Conservation (phyloP, 441 rosid species). For the Bruguiera hainesii region DNA sequence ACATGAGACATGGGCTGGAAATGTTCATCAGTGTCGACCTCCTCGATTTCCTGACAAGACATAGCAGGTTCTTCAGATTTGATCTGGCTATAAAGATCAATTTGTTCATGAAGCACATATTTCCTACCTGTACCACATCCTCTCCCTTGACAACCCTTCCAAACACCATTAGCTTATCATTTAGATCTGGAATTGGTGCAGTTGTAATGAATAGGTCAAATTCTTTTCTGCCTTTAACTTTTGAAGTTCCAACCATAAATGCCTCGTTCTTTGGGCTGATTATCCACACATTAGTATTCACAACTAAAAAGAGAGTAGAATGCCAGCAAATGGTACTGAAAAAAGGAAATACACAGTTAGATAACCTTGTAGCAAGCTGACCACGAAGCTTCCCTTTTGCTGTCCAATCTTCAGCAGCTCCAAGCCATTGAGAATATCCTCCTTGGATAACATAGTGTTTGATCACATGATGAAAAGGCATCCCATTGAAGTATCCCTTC, state of each 20-base stretch:
- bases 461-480: slow-evolving; percentile 74
- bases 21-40: slow-evolving; percentile 83
- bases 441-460: slow-evolving; percentile 84
- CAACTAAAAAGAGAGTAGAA: slow-evolving; percentile 1
- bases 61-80: slow-evolving; percentile 1
- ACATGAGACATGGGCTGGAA: slow-evolving; percentile 64
- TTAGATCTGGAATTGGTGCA: slow-evolving; percentile 82
- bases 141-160: slow-evolving; percentile 84
- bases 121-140: slow-evolving; percentile 81
- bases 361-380: slow-evolving; percentile 58
- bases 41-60: slow-evolving; percentile 73
- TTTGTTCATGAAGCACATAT: neutral
- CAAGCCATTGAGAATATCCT: slow-evolving; percentile 52
- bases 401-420: slow-evolving; percentile 75
- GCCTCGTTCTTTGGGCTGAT: slow-evolving; percentile 85
- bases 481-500: slow-evolving; percentile 71
- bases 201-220: slow-evolving; percentile 80
- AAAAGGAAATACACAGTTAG: slow-evolving; percentile 2
- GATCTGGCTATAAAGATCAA: neutral
- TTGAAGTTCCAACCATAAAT: slow-evolving; percentile 80
- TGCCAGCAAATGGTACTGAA: neutral
- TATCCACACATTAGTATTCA: slow-evolving; percentile 9
- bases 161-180: slow-evolving; percentile 64
- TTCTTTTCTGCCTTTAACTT: slow-evolving; percentile 49
- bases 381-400: slow-evolving; percentile 62